These are phyloP conservation scores for Phialophora chinensis DNA, from an alignment of 2,329 filamentous ascomycete genomes.

Conservation along the genomic window DNA sequence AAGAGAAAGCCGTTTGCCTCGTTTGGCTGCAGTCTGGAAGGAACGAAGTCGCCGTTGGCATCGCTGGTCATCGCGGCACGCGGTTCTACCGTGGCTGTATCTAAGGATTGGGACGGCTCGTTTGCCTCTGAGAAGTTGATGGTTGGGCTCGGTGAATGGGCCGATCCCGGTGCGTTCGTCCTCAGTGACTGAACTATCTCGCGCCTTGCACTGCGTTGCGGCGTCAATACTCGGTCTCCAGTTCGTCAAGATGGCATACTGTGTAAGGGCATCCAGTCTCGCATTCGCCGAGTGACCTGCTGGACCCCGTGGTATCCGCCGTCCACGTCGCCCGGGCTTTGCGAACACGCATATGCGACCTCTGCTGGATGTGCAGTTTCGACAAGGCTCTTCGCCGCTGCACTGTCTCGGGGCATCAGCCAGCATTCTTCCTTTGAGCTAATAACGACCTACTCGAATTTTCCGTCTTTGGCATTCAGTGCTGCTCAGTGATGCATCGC, in stretches of 20 bases:
- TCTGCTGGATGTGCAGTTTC: constrained; percentile 15
- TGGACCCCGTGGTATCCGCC: background rate
- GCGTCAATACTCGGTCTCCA: background rate
- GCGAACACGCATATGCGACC: constrained; percentile 4
- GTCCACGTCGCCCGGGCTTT: background rate
- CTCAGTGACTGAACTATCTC: constrained; percentile 6
- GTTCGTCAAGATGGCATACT: background rate
- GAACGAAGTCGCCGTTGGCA: background rate
- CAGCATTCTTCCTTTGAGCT: background rate
- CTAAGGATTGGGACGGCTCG: background rate
- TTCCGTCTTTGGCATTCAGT: constrained; percentile 4
- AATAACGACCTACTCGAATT: background rate
- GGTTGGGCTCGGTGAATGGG: background rate
- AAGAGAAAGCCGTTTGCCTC: constrained; percentile 6
- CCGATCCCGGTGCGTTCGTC: background rate
- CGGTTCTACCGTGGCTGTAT: too few species aligned
- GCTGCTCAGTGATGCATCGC: background rate
- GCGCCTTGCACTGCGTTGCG: background rate
- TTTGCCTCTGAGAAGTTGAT: background rate
- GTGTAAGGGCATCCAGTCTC: background rate
- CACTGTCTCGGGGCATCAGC: constrained; percentile 6
- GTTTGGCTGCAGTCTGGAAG: constrained; percentile 4
- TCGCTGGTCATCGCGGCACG: too few species aligned
- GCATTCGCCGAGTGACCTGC: background rate
- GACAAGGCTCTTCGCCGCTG: constrained; percentile 14